A percentile compares a stretch with the other conserved stretches of the same genome.
These are phyloP conservation scores for Populus pruinosa DNA, from an alignment of 345 rosid species.

Conservation along the genomic window DNA sequence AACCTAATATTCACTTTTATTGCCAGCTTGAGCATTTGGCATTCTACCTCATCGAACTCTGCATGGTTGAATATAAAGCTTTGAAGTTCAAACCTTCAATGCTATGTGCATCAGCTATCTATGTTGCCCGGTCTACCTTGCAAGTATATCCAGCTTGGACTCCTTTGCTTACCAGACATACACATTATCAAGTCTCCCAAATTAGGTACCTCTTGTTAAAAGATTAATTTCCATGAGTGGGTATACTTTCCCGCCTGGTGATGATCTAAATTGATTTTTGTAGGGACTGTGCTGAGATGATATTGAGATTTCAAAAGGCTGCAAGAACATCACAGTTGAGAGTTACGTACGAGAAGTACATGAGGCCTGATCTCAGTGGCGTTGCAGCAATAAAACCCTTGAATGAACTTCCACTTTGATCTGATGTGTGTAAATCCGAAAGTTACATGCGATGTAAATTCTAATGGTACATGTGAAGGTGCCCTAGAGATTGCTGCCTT, in stretches of 20 bases:
- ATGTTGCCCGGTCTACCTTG: constrained; percentile 71
- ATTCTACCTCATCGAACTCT: constrained; percentile 77
- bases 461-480: neutral
- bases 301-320: constrained; percentile 62
- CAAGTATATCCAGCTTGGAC: constrained; percentile 73
- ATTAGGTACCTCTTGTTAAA: constrained; percentile 44
- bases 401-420: constrained; percentile 40
- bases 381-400: constrained; percentile 66
- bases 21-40: constrained; percentile 79
- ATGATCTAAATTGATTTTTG: neutral
- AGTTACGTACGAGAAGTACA: constrained; percentile 78
- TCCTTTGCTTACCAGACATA: constrained; percentile 54
- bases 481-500: neutral
- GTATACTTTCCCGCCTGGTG: neutral
- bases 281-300: constrained; percentile 86
- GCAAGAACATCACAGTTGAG: constrained; percentile 54
- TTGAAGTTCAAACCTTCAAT: constrained; percentile 71
- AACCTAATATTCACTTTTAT: neutral
- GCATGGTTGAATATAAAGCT: constrained; percentile 78
- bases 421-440: neutral
- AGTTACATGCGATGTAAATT: neutral
- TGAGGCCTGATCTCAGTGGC: constrained; percentile 36
- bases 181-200: constrained; percentile 56
- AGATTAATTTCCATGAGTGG: neutral
- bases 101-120: constrained; percentile 89